Conservation (phyloP, 2,329 filamentous ascomycete genomes). For the Pseudopithomyces maydicus region DNA sequence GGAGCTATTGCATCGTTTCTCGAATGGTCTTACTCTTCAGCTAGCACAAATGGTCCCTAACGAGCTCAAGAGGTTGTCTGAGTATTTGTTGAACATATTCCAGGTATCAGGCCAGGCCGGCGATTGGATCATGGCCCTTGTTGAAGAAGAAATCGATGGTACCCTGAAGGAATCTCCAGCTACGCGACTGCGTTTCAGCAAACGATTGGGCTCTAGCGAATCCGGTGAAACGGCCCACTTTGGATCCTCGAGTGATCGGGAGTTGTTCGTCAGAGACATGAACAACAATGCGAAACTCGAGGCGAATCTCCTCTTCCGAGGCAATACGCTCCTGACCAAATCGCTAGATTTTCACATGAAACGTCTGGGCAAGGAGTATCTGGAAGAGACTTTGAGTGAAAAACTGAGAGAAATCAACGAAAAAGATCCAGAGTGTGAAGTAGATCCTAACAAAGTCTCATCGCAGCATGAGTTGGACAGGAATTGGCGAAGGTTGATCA, state of each 20-base stretch:
- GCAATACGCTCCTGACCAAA: constrained; percentile 92
- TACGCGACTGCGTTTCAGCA: constrained; percentile 70
- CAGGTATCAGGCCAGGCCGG: constrained; percentile 84
- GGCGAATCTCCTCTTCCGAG: constrained; percentile 92
- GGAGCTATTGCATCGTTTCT: constrained; percentile 83
- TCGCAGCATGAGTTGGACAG: constrained; percentile 73
- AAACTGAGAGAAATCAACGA: constrained; percentile 90
- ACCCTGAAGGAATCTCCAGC: constrained; percentile 80
- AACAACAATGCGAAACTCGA: constrained; percentile 81
- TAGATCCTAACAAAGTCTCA: constrained; percentile 81
- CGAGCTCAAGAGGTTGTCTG: constrained; percentile 79
- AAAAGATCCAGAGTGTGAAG: constrained; percentile 89
- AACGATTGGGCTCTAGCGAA: constrained; percentile 72
- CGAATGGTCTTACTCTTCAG: constrained; percentile 80
- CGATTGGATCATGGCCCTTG: constrained; percentile 90
- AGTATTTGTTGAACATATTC: constrained; percentile 90
- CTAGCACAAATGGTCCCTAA: constrained; percentile 79
- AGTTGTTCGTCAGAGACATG: constrained; percentile 76
- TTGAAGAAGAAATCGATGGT: constrained; percentile 97
- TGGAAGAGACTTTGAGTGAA: constrained; percentile 84
- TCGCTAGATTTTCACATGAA: constrained; percentile 96
- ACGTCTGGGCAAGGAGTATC: constrained; percentile 86
- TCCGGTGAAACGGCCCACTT: constrained; percentile 58
- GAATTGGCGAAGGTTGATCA: constrained; percentile 80
- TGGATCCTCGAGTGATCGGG: constrained; percentile 62